A percentile compares a stretch with the other conserved stretches of the same genome.
These are phyloP conservation scores for Orbilia quercus DNA, from an alignment of 2,329 filamentous ascomycete species.

Conservation along the genomic window DNA sequence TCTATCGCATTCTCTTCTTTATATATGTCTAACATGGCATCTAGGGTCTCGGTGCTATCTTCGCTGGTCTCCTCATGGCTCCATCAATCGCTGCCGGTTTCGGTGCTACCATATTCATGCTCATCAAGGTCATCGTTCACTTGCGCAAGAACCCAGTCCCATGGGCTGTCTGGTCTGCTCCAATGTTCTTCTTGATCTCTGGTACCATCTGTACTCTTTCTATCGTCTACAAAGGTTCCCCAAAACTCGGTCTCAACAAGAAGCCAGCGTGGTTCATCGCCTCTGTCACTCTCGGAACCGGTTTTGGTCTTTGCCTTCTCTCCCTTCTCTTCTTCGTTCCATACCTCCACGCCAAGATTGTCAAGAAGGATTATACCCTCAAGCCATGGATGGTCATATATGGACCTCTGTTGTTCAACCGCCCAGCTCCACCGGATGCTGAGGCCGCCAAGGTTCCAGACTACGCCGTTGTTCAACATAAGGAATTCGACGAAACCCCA, in stretches of 20 bases:
- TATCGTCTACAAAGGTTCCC: conserved; percentile 83
- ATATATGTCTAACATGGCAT: not conserved
- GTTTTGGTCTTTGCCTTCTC: conserved; percentile 67
- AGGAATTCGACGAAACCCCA: conserved; percentile 66
- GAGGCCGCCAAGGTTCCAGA: conserved; percentile 74
- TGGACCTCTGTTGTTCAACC: conserved; percentile 68
- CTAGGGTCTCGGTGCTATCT: conserved; percentile 77
- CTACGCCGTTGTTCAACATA: conserved; percentile 80
- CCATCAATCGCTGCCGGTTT: conserved; percentile 71
- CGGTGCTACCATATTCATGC: conserved; percentile 73
- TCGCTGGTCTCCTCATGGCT: conserved; percentile 77
- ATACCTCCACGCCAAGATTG: conserved; percentile 70
- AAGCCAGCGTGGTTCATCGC: conserved; percentile 76
- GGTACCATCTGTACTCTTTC: conserved; percentile 79
- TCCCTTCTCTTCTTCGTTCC: conserved; percentile 70
- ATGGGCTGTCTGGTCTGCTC: conserved; percentile 78
- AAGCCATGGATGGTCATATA: conserved; percentile 68
- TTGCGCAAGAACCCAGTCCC: conserved; percentile 72
- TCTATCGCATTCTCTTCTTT: not conserved
- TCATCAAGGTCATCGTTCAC: conserved; percentile 77
- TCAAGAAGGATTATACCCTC: conserved; percentile 72
- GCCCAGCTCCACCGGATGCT: conserved; percentile 62
- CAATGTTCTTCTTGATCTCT: conserved; percentile 81
- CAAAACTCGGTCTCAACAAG: conserved; percentile 73
- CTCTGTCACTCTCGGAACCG: conserved; percentile 67